phyloP scores from a whole-genome alignment of 2,329 filamentous ascomycete species.

The Sporothrix luriei region DNA sequence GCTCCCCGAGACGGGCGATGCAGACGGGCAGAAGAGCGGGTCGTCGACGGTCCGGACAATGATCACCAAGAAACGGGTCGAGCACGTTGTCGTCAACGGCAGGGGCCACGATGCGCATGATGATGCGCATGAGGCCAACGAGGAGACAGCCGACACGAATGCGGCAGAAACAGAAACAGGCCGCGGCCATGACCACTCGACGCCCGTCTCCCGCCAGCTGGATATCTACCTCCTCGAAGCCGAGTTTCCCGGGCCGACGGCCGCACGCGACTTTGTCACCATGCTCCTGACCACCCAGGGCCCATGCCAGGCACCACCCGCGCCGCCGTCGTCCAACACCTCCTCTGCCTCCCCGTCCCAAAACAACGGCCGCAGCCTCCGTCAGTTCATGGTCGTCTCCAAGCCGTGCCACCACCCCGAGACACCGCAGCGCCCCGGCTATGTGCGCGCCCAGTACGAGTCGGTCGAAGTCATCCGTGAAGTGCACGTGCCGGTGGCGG shows the following conservation, averaged over 20 bases:
- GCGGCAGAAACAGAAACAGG: no score
- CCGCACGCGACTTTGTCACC: slow-evolving; percentile 84
- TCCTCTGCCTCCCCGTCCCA: slow-evolving; percentile 28
- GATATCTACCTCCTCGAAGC: slow-evolving; percentile 80
- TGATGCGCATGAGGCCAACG: neutral
- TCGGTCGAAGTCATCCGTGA: slow-evolving; percentile 90
- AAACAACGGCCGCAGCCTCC: slow-evolving; percentile 51
- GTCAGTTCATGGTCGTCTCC: slow-evolving; percentile 84
- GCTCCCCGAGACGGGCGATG: slow-evolving; percentile 63
- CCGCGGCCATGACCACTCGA: neutral
- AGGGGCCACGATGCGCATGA: neutral
- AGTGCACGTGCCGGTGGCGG: slow-evolving; percentile 56
- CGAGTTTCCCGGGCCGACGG: slow-evolving; percentile 85
- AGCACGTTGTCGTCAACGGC: slow-evolving; percentile 60
- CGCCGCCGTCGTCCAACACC: slow-evolving; percentile 27
- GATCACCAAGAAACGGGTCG: slow-evolving; percentile 75
- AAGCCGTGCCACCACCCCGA: slow-evolving; percentile 79
- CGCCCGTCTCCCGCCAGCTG: neutral
- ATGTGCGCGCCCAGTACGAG: slow-evolving; percentile 84
- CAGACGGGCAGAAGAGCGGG: slow-evolving; percentile 61
- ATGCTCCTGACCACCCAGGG: slow-evolving; percentile 57
- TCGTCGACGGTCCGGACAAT: slow-evolving; percentile 80
- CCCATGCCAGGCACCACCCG: neutral
- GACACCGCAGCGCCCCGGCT: slow-evolving; percentile 68
- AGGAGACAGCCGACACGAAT: slow-evolving; percentile 49